Evolutionary conservation across 768 basidiomycete species (phyloP), one percentile per base, ranked within the genome.

Genomic region (Scleroderma citrinum): DNA sequence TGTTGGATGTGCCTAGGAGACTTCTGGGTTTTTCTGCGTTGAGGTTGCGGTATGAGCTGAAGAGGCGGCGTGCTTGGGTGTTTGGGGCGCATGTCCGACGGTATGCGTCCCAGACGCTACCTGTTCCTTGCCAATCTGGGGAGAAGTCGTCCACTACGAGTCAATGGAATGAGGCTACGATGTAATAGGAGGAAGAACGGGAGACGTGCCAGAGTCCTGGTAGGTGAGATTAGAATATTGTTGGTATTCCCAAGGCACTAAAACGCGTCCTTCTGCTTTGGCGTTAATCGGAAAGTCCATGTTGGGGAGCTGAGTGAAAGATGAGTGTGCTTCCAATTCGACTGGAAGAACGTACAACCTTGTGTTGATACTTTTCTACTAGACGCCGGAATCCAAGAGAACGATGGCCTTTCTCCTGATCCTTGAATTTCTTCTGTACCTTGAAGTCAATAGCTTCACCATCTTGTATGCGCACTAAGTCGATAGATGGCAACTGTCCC

Each of bases 241-340:
- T n/a, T 74, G 74, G 57, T 89, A 81, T 62, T 95, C 92, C 92
- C 93, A 96, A 36, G 92, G 88, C 5, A 95, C 85, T 13, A 99
- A 74, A 7, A 99, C 82, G 14, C 96, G 84, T 11, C 95, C 91
- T 69, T 98, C 96, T 1, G 93, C 87, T 69, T 86, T 88, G 20
- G 88, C 82, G 58, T 97, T 98, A 69, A 99, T 82, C 0, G 96
- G 82, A 55, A 99, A 83, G 58, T 96, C 87, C 84, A 99, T 84
- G 71, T 98, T 83, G 12, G 95, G 94, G 4, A 98, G 76, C 83
- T 92, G 39, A 32, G 20, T 34, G 26, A n/a, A 3, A 17, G 8
- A 10, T 31, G 26, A 29, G 26, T 8, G 26, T 29, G 26, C 4
- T 8, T 29, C 26, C 26, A 29, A 29, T 29, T 29, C 26, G 26